Base-by-base conservation (phyloP, 139 green algal species). In the Coelastrella sp. region DNA sequence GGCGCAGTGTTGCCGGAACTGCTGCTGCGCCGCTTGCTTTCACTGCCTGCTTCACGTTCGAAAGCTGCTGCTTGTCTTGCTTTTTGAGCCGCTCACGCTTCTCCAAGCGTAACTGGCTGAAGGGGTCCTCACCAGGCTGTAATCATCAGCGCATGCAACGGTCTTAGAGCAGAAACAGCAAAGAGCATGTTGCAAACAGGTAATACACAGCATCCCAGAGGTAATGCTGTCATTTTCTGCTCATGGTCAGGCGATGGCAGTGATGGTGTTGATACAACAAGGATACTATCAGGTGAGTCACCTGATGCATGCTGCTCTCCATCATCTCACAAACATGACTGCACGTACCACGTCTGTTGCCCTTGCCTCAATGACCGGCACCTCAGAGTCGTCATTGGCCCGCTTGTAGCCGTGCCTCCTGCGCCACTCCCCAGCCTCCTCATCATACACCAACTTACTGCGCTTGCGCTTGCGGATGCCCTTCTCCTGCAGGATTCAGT, bases 391-490 rank as follows among this genome's bases (percentile, higher is more conserved):
- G 74, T 97, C 96, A 9, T 92, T 93, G 19, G 94, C 93, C 9
- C 94, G 92, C 82, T 99, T 96, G 95, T 99, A 99, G 7, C 98
- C 98, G 91, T 97, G 94, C 17, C 98, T 93, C 60, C 97, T 92
- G 80, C 91, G 91, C 94, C 94, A 99, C 81, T 98, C 96, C 27
- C 91, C 80, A 14, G 82, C 74, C 7, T 90, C 87, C 87, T 99
- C 98, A 78, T 99, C 98, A 85, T 92, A 99, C 85, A 95, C 94
- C 65, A 97, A 85, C 93, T 97, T 98, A 93, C 91, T 96, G 75
- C 96, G 95, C 95, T 99, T 99, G 80, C 96, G 97, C 87, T 96
- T 97, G 9, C 91, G 61, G 78, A 99, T 99, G 85, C 98, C 98
- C 94, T 99, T 99, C 87, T 96, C 88, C 93, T 97, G 91, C 49